Evolutionary conservation across 805 yeast species (phyloP).

Genomic region (Nakazawaea wickerhamii): DNA sequence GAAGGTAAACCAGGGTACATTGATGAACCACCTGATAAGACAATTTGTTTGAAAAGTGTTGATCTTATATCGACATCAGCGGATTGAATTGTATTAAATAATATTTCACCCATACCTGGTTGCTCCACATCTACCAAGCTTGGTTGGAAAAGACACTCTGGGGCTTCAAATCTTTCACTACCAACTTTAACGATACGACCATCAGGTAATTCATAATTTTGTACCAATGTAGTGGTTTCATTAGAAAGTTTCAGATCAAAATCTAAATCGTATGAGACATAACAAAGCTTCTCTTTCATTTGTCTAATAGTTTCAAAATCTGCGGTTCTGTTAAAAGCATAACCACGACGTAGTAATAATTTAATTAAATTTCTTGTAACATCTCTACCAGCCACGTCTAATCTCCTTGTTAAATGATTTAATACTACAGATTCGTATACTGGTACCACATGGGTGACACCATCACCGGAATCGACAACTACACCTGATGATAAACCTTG

Average conservation of each 20-base stretch:
- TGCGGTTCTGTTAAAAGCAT: constrained; percentile 96
- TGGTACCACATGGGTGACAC: constrained; percentile 97
- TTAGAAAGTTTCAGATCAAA: constrained; percentile 81
- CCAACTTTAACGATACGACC: constrained; percentile 93
- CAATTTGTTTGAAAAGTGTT: constrained; percentile 84
- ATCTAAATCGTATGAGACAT: constrained; percentile 90
- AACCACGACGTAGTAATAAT: constrained; percentile 88
- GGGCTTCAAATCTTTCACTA: constrained; percentile 93
- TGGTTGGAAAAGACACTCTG: constrained; percentile 96
- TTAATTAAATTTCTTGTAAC: constrained; percentile 95
- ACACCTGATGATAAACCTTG: constrained; percentile 97
- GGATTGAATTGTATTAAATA: constrained; percentile 87
- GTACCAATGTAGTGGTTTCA: constrained; percentile 94
- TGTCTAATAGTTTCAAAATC: constrained; percentile 98
- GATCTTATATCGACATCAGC: constrained; percentile 94
- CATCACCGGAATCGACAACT: constrained; percentile 98
- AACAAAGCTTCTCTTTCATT: constrained; percentile 93
- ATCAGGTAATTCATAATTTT: constrained; percentile 90
- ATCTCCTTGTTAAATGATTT: constrained; percentile 84
- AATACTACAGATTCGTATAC: constrained; percentile 96
- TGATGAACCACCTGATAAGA: constrained; percentile 94
- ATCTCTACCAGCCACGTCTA: constrained; percentile 97
- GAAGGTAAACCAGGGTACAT: constrained; percentile 99
- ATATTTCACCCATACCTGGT: constrained; percentile 91
- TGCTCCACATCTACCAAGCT: constrained; percentile 92